A percentile compares a stretch with the other conserved stretches of the same genome.
phyloP scores from a whole-genome alignment of 164 flowering plant genomes.

The Euptelea pleiosperma region DNA sequence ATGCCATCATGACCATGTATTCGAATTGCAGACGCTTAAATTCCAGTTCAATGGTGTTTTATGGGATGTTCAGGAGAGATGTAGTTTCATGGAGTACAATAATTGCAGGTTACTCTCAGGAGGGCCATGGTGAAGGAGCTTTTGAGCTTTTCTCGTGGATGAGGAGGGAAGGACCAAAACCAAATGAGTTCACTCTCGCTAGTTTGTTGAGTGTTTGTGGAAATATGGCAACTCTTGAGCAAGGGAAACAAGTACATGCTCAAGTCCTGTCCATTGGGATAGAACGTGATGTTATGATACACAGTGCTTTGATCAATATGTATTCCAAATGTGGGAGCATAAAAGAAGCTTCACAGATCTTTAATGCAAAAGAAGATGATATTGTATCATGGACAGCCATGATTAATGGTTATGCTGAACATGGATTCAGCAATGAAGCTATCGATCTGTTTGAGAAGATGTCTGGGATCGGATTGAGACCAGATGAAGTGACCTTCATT shows the following conservation, averaged over 20 bases:
- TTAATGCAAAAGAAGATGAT: conserved; percentile 37
- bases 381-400: conserved; percentile 88
- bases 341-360: conserved; percentile 52
- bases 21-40: conserved; percentile 58
- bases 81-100: conserved; percentile 82
- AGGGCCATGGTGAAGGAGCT: conserved; percentile 59
- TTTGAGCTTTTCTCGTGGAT: conserved; percentile 63
- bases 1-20: conserved; percentile 72
- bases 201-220: conserved; percentile 71
- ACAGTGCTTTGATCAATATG: conserved; percentile 78
- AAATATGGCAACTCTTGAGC: conserved; percentile 71
- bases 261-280: conserved; percentile 54
- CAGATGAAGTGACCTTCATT: conserved; percentile 76
- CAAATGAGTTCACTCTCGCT: conserved; percentile 63
- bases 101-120: conserved; percentile 65
- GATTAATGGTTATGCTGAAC: conserved; percentile 92
- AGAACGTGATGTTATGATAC: conserved; percentile 44
- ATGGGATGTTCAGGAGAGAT: conserved; percentile 42
- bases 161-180: conserved; percentile 71
- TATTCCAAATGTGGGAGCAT: conserved; percentile 85
- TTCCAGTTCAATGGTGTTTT: conserved; percentile 45
- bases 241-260: conserved; percentile 76
- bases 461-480: conserved; percentile 48
- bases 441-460: conserved; percentile 63
- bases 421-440: conserved; percentile 72